Evolutionary conservation across 179 eudicot species (phyloP), one percentile per base, ranked within the genome.

Genomic region (Silene noctiflora): DNA sequence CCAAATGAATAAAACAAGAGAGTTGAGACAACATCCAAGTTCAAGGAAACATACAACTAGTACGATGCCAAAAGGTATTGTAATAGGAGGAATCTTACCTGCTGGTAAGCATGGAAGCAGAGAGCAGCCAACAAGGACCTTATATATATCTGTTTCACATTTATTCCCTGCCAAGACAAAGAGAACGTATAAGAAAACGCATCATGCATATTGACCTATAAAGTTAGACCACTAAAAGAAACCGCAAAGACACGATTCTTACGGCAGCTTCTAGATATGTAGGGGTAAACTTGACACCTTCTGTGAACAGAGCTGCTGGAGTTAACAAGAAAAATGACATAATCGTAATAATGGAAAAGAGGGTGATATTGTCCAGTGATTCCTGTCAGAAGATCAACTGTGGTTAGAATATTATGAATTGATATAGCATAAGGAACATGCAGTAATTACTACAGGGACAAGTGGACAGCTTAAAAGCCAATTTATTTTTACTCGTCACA

Each of bases 101-200:
- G 94, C 84, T 91, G 97, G 81, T 91, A 91, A 60, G 97, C 97
- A 77, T 91, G 97, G 87, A 89, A 91, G 85, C 94, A 91, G 9
- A 91, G 82, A 67, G 92, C 94, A 71, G 97, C 97, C 56, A 90
- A 8, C 76, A 91, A 86, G 46, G 92, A 88, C 79, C 90, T 84
- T 9, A 73, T 73, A 81, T 83, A 88, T 51, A 90, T 61, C 74
- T 90, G 87, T 58, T 79, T 77, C 64, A 90, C 83, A 83, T 91
- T 88, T 77, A 91, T 72, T 22, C 92, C 92, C 94, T 91, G 87
- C 48, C 58, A 84, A 21, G n/a, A 20, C 33, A 73, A 29, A 69
- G 72, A 21, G 16, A 78, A 19, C 1, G 13, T 25, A 65, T 33
- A 27, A 76, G 73, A 24, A 69, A 71, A 71, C 11, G 67, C 39